Evolutionary conservation across 1,284 basidiomycete species (phyloP), one percentile per base, ranked within the genome.

Genomic region (Inonotus hispidus): DNA sequence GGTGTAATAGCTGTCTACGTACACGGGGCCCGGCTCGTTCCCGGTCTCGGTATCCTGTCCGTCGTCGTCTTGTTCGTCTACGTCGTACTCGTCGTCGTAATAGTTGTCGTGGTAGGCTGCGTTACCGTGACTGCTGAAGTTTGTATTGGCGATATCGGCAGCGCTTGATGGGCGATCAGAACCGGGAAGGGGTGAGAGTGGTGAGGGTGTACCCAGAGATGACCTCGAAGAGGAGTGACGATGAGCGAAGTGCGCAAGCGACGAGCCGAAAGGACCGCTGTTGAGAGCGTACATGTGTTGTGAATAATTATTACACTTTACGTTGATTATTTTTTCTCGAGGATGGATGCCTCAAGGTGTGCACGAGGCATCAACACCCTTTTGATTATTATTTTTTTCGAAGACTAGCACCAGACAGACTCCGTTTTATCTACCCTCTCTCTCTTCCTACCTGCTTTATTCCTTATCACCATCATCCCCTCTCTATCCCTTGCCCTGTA

Each of bases 221-320:
- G 53, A 5, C 35, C 19, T 11, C 25, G 37, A 45, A 23, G 53
- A 23, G 35, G 53, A n/a, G 14, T 25, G 53, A 27, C 19, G 16
- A 21, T 55, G 41, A 38, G 56, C 32, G 53, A 54, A 41, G 52
- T 53, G 38, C 29, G 58, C 56, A 43, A 59, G 50, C 29, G 57
- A 25, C 7, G 59, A 35, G 53, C 35, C 55, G 54, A 55, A 21
- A 1, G 41, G 14, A 16, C 59, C 29, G 35, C 45, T 52, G 23
- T 50, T 54, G 53, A 57, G 37, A 13, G 53, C 53, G 38, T 41
- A 32, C 53, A 55, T 55, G 19, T 41, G 53, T 25, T 23, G 32
- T 37, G 21, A 32, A 23, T 27, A 39, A 55, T 27, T 39, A 39
- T 29, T 21, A n/a, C 25, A 35, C 50, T 32, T 52, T 52, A 52